A percentile compares a stretch with the other conserved stretches of the same genome.
phyloP scores from a whole-genome alignment of 805 yeast genomes.

The Blastobotrys mokoenaii region DNA sequence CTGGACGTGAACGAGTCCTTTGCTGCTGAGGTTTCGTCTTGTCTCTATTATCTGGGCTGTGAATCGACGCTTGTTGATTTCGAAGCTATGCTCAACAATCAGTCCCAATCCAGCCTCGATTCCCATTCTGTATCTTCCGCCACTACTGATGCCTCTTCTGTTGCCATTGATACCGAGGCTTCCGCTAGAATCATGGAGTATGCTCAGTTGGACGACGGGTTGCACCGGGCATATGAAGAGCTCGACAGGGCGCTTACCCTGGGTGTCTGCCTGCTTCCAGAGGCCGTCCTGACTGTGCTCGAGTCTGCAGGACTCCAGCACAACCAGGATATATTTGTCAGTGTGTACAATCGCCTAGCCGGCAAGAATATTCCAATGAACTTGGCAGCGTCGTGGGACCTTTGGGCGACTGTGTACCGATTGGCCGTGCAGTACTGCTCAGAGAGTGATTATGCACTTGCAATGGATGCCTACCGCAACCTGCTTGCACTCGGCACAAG shows the following conservation, averaged over 20 bases:
- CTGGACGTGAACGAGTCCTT: background rate
- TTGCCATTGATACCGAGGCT: conserved; percentile 5
- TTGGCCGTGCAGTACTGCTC: conserved; percentile 21
- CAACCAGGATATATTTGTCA: conserved; percentile 3
- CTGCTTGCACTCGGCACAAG: conserved; percentile 22
- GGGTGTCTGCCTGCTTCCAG: conserved; percentile 11
- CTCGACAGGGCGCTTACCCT: conserved; percentile 12
- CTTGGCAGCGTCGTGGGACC: conserved; percentile 15
- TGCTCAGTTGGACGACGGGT: conserved; percentile 10
- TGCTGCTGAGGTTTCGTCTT: conserved; percentile 4
- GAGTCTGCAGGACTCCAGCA: conserved; percentile 12
- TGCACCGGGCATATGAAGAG: conserved; percentile 9
- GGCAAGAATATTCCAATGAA: conserved; percentile 16
- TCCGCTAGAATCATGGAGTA: conserved; percentile 15
- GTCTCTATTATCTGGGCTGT: conserved; percentile 7
- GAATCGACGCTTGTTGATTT: conserved; percentile 2
- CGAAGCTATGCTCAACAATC: conserved; percentile 2
- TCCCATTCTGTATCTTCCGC: background rate
- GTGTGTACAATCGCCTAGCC: conserved; percentile 10
- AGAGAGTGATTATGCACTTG: conserved; percentile 18
- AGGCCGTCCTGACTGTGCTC: conserved; percentile 15
- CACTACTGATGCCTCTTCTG: conserved; percentile 4
- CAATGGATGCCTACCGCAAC: conserved; percentile 21
- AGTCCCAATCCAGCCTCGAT: background rate
- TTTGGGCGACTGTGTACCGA: conserved; percentile 25